Evolutionary conservation across 2,329 filamentous ascomycete species (phyloP).

Genomic region (Ophiostoma himal-ulmi): DNA sequence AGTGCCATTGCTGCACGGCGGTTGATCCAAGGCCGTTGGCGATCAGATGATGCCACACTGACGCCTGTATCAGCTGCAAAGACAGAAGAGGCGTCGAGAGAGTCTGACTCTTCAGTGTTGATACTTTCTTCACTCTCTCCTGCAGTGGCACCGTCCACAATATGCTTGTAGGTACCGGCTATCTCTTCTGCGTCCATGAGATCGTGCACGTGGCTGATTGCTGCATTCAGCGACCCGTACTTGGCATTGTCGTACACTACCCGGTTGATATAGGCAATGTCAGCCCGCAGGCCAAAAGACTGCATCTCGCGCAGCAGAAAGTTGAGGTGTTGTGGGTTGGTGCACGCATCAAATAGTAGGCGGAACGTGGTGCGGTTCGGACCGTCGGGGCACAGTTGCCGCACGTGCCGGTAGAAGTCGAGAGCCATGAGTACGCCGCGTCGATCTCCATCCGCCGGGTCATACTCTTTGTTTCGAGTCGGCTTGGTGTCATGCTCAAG

Average conservation of each 20-base stretch:
- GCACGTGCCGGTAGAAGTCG: constrained; percentile 36
- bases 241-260: constrained; percentile 33
- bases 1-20: constrained; percentile 33
- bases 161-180: not conserved
- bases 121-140: not conserved
- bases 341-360: constrained; percentile 33
- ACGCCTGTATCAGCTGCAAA: not conserved
- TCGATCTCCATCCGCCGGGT: not conserved
- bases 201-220: constrained; percentile 33
- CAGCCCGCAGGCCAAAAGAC: constrained; percentile 33
- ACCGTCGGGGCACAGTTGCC: constrained; percentile 33
- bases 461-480: not conserved
- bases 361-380: constrained; percentile 37
- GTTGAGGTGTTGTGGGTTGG: constrained; percentile 30
- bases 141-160: not conserved
- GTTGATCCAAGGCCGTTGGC: constrained; percentile 32
- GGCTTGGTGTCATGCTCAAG: constrained; percentile 15
- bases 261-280: constrained; percentile 31
- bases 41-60: not conserved
- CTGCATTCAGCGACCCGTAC: constrained; percentile 34
- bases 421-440: constrained; percentile 28
- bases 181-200: constrained; percentile 25
- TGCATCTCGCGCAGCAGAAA: constrained; percentile 38
- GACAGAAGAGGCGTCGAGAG: too few species aligned
- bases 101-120: not conserved